phyloP scores from a whole-genome alignment of 805 yeast species.

The Saccharomycopsis fibuligera region DNA sequence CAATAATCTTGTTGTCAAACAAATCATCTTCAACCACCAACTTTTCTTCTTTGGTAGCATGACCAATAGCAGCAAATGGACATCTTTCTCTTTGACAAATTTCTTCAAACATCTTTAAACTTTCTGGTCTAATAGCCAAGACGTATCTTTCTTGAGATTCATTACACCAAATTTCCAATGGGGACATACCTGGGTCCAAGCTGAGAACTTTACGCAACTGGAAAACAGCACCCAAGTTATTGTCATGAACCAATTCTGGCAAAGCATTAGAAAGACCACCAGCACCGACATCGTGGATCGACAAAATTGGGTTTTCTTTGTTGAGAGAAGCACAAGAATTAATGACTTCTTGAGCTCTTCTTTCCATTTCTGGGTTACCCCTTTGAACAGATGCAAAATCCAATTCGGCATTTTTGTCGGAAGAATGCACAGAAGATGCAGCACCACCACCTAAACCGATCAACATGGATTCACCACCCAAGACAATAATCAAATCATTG shows the following conservation, averaged over 20 bases:
- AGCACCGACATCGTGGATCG: slow-evolving; percentile 98
- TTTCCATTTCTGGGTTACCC: slow-evolving; percentile 98
- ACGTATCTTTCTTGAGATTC: slow-evolving; percentile 99
- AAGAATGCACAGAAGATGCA: slow-evolving; percentile 93
- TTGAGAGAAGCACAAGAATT: slow-evolving; percentile 89
- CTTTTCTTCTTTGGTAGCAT: slow-evolving; percentile 82
- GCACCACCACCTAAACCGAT: slow-evolving; percentile 99
- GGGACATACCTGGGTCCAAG: slow-evolving; percentile 96
- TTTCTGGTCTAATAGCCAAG: slow-evolving; percentile 78
- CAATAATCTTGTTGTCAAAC: slow-evolving; percentile 81
- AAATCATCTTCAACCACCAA: slow-evolving; percentile 74
- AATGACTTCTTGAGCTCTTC: slow-evolving; percentile 97
- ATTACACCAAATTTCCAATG: slow-evolving; percentile 99
- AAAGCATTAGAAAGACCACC: slow-evolving; percentile 97
- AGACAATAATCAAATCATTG: slow-evolving; percentile 83
- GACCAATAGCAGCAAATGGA: slow-evolving; percentile 92
- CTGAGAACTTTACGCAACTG: slow-evolving; percentile 87
- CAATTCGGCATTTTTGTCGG: slow-evolving; percentile 91
- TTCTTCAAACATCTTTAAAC: slow-evolving; percentile 61
- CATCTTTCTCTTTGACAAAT: slow-evolving; percentile 95
- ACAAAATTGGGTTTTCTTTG: slow-evolving; percentile 72
- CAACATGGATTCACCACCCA: slow-evolving; percentile 97
- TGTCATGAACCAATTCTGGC: slow-evolving; percentile 96
- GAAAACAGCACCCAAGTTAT: slow-evolving; percentile 88
- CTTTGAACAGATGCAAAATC: slow-evolving; percentile 99